Base-by-base conservation (phyloP, 345 rosid genomes). In the Draba incana region DNA sequence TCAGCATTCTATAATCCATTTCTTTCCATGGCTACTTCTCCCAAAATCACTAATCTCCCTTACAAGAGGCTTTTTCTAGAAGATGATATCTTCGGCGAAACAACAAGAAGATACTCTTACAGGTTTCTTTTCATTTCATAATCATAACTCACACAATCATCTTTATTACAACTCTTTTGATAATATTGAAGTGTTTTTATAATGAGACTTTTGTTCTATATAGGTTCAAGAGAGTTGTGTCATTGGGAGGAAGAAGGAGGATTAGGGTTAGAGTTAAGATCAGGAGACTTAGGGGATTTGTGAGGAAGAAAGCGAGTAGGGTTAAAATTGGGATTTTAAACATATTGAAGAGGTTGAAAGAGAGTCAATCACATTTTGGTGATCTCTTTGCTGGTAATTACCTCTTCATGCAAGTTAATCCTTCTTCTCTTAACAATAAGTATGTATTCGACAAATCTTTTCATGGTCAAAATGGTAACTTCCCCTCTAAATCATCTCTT, bases 311-410 rank as follows among this genome's bases (percentile, higher is more conserved):
- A 70, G 72, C 47, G 4, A 80, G 52, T 66, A 24, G 75, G 45
- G 77, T 75, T 4, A 77, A 81, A 16, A 1, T 25, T n/a, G 75
- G 85, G 8, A 72, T 82, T 64, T 73, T 69, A 5, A 85, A 75
- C 41, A 27, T 87, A 41, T 2, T 85, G 79, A 81, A 79, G 84
- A 87, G 96, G 61, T 68, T 87, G 54, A 87, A 79, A 58, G 84
- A 83, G 53, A 79, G 93, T 38, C 84, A 80, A 68, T 71, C 80
- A 59, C 85, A 84, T 71, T 78, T 87, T 69, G 86, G 86, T 38
- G 96, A 89, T 77, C 82, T 89, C 30, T 87, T 89, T 74, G 85
- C 89, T 66, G 96, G 89, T 41, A 89, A 87, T 24, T 89, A 85
- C 71, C 78, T 89, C 31, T 84, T 89, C 78, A 35, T 87, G 81